Evolutionary conservation across 1,284 basidiomycete genomes (phyloP).

Genomic region (Trichosporon sp.): DNA sequence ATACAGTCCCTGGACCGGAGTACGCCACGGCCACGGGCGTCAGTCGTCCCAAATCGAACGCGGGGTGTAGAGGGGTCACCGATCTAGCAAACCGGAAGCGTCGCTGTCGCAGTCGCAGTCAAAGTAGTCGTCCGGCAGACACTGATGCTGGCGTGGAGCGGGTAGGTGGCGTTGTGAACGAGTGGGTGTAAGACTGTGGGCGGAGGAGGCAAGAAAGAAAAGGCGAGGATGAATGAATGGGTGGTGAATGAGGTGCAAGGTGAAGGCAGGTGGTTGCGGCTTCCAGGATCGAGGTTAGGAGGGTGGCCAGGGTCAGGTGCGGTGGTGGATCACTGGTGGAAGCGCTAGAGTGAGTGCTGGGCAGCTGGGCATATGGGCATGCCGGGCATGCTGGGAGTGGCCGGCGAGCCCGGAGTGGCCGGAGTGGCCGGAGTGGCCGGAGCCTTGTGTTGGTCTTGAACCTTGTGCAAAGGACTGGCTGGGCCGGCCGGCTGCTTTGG

Average conservation of each 20-base stretch:
- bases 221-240: not conserved
- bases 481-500: too few relatives aligned
- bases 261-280: not conserved
- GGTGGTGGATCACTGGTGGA: not conserved
- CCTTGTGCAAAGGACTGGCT: not conserved
- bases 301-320: not conserved
- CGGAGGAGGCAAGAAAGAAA: not conserved
- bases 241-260: constrained; percentile 4
- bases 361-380: too few relatives aligned
- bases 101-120: not conserved
- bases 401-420: not conserved
- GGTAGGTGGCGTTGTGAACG: not conserved
- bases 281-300: not conserved
- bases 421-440: not conserved
- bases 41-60: not conserved
- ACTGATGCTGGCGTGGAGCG: not conserved
- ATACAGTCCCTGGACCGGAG: constrained; percentile 16
- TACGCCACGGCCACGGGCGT: constrained; percentile 2
- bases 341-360: too few relatives aligned
- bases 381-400: not conserved
- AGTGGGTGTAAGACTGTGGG: not conserved
- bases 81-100: not conserved
- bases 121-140: not conserved
- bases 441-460: not conserved
- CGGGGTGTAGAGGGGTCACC: not conserved